Conservation (phyloP, 2,329 filamentous ascomycete genomes). For the Neophaeococcomyces mojaviensis region DNA sequence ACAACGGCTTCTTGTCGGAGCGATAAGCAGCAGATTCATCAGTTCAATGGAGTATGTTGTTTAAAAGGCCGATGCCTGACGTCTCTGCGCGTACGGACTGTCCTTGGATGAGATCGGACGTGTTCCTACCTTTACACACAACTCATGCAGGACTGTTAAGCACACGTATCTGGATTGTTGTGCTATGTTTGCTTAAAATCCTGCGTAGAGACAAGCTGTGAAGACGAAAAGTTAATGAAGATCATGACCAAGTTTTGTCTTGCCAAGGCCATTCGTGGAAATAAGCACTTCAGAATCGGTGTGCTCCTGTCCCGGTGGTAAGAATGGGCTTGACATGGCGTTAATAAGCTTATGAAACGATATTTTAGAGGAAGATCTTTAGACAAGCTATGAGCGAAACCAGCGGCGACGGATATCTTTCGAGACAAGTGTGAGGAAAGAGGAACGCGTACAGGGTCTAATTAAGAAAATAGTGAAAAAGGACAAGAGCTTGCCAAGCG, state of each 20-base stretch:
- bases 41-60: neutral
- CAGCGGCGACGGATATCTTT: neutral
- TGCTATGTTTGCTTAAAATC: too few relatives aligned
- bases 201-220: too few relatives aligned
- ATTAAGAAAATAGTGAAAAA: neutral
- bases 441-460: neutral
- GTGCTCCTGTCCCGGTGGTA: neutral
- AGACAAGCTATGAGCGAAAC: slow-evolving; percentile 7
- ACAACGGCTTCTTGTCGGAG: neutral
- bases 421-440: neutral
- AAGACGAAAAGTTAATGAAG: too few relatives aligned
- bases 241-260: too few relatives aligned
- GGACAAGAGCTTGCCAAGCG: neutral
- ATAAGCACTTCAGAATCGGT: neutral
- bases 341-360: neutral
- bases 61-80: slow-evolving; percentile 1
- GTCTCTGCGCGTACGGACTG: neutral
- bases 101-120: neutral
- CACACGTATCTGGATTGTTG: too few relatives aligned
- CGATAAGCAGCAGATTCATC: neutral
- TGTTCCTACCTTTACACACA: too few relatives aligned
- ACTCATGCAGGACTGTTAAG: too few relatives aligned
- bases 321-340: neutral
- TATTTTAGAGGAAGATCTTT: neutral
- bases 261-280: too few relatives aligned